Conservation (phyloP, 208 protist genomes). For the Trypanosoma caninum region DNA sequence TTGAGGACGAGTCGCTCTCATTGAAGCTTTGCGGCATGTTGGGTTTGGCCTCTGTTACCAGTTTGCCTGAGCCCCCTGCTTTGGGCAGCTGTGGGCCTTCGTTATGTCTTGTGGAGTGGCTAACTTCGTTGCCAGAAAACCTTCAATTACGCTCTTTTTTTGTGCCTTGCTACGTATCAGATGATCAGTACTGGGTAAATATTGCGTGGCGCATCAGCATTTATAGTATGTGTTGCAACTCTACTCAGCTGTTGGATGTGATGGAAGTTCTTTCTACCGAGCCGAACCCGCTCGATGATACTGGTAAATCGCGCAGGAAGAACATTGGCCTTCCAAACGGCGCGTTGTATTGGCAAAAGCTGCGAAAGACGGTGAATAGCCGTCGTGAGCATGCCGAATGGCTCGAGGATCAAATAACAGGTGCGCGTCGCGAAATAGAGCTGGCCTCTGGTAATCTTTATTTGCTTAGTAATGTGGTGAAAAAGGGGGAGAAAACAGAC, state of each 20-base stretch:
- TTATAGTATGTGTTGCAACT: constrained; percentile 32
- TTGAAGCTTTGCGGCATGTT: constrained; percentile 5
- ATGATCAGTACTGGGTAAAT: constrained; percentile 58
- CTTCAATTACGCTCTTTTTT: constrained; percentile 34
- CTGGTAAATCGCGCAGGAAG: not conserved
- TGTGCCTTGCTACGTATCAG: constrained; percentile 43
- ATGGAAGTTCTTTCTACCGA: constrained; percentile 28
- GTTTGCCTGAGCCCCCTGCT: not conserved
- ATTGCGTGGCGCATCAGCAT: constrained; percentile 40
- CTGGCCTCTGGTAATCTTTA: constrained; percentile 49
- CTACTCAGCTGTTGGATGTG: constrained; percentile 26
- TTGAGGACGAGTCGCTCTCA: constrained; percentile 9
- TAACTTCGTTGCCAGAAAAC: constrained; percentile 26
- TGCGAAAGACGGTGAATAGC: constrained; percentile 28
- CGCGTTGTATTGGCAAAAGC: constrained; percentile 20
- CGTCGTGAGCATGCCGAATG: constrained; percentile 23
- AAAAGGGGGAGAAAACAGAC: constrained; percentile 36
- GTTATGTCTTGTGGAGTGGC: constrained; percentile 31
- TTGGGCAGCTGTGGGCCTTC: constrained; percentile 21
- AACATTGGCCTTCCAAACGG: constrained; percentile 7
- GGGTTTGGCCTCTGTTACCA: constrained; percentile 1
- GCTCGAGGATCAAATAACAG: constrained; percentile 11
- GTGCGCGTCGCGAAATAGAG: constrained; percentile 38
- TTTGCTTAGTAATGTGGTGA: constrained; percentile 47
- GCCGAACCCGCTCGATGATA: not conserved